Evolutionary conservation across 768 basidiomycete species (phyloP).

Genomic region (Aureoboletus auriporus): DNA sequence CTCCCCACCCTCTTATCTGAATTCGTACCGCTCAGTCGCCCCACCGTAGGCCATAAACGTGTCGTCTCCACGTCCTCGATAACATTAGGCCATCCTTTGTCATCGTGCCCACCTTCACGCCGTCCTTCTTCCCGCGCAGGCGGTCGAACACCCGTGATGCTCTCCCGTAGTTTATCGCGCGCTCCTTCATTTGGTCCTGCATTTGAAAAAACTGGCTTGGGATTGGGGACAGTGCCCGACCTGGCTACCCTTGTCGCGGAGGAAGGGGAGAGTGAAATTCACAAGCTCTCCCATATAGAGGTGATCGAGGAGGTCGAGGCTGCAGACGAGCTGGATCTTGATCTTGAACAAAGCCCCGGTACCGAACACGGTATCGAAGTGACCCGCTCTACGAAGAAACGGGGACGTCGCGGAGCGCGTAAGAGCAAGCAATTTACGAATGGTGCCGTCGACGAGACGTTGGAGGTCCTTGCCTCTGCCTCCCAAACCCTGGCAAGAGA

Average conservation of each 20-base stretch:
- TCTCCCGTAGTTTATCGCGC: constrained; percentile 55
- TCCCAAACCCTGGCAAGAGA: constrained; percentile 83
- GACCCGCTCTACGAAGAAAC: constrained; percentile 66
- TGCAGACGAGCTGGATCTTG: constrained; percentile 29
- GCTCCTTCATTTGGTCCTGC: constrained; percentile 59
- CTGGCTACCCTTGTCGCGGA: constrained; percentile 39
- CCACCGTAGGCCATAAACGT: constrained; percentile 45
- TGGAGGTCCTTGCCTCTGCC: constrained; percentile 71
- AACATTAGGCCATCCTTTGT: constrained; percentile 60
- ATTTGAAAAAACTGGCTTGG: constrained; percentile 40
- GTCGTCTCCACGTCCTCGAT: constrained; percentile 54
- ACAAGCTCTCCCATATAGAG: constrained; percentile 22
- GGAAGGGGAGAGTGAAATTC: constrained; percentile 37
- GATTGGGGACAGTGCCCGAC: constrained; percentile 47
- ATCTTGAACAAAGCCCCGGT: constrained; percentile 13
- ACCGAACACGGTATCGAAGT: constrained; percentile 31
- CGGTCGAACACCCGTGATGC: constrained; percentile 50
- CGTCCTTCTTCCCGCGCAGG: constrained; percentile 69
- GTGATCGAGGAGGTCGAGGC: constrained; percentile 36
- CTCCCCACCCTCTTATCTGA: constrained; percentile 69
- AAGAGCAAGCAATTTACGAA: constrained; percentile 53
- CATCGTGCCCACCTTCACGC: constrained; percentile 61
- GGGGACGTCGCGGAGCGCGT: constrained; percentile 80
- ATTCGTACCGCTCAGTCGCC: constrained; percentile 27
- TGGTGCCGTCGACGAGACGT: constrained; percentile 45